These are phyloP conservation scores for Dorcoceras hygrometricum DNA, from an alignment of 257 asterid genomes.

Conservation along the genomic window DNA sequence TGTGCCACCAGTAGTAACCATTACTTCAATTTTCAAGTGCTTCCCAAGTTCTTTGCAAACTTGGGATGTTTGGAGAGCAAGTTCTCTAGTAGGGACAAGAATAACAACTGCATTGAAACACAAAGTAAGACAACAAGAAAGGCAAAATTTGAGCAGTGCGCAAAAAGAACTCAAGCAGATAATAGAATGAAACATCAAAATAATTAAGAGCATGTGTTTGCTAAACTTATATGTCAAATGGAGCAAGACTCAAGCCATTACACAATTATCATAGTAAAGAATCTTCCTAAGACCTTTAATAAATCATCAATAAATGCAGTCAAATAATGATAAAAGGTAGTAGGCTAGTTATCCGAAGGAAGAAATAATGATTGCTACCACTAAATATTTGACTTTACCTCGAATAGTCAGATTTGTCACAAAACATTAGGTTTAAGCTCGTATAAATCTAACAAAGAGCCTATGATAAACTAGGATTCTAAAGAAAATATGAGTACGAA, in stretches of 20 bases:
- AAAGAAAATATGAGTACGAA: conserved; percentile 12
- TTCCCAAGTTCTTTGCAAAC: conserved; percentile 91
- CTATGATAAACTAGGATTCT: conserved; percentile 1
- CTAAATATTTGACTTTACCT: not conserved
- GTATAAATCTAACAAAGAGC: not conserved
- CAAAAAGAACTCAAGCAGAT: not conserved
- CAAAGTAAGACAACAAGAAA: conserved; percentile 12
- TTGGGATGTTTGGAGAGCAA: conserved; percentile 89
- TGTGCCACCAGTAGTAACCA: conserved; percentile 92
- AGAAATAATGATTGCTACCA: conserved; percentile 17
- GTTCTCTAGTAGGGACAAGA: conserved; percentile 81
- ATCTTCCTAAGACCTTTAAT: conserved; percentile 11
- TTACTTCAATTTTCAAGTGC: conserved; percentile 68
- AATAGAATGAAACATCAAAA: not conserved
- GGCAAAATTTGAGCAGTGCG: conserved; percentile 12
- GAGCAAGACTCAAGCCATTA: conserved; percentile 1
- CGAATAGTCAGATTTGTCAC: not conserved
- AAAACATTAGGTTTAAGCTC: conserved; percentile 10
- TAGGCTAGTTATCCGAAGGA: conserved; percentile 9
- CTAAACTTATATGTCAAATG: conserved; percentile 9
- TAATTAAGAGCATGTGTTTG: not conserved
- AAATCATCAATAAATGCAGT: not conserved
- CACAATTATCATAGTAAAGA: not conserved
- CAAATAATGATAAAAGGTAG: conserved; percentile 15
- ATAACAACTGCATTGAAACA: conserved; percentile 57